Conservation (phyloP, 2,329 filamentous ascomycete species). For the Chalaropsis thielavioides region DNA sequence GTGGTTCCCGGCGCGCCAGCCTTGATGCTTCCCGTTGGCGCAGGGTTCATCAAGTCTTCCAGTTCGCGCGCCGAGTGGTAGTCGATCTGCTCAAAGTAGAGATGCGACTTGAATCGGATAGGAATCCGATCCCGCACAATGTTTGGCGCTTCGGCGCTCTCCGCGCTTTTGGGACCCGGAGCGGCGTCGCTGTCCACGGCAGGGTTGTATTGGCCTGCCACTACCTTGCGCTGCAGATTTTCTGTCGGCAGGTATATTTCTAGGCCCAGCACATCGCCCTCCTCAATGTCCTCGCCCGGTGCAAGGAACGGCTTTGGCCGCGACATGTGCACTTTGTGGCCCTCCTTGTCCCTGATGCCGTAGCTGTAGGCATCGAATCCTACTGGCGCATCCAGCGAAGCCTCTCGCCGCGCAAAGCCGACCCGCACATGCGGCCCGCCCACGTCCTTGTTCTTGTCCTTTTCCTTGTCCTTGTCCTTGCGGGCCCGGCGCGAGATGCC, state of each 20-base stretch:
- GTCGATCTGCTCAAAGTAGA: conserved; percentile 87
- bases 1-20: conserved; percentile 28
- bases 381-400: conserved; percentile 67
- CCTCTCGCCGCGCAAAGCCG: conserved; percentile 72
- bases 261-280: conserved; percentile 87
- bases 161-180: neutral
- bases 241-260: conserved; percentile 85
- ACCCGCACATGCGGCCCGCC: conserved; percentile 58
- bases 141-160: conserved; percentile 49
- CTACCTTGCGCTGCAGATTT: conserved; percentile 72
- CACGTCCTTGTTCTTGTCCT: conserved; percentile 28
- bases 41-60: conserved; percentile 66
- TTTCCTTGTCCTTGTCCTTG: conserved; percentile 22
- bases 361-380: conserved; percentile 91
- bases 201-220: conserved; percentile 76
- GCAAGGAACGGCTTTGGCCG: conserved; percentile 82
- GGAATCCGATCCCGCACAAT: conserved; percentile 91
- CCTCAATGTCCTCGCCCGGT: conserved; percentile 60
- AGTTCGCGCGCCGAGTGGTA: conserved; percentile 79
- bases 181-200: conserved; percentile 52
- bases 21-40: conserved; percentile 32
- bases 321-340: conserved; percentile 87
- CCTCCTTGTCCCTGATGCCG: conserved; percentile 74
- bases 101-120: conserved; percentile 82
- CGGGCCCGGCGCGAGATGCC: conserved; percentile 43